These are phyloP conservation scores for Fusarium graminum DNA, from an alignment of 2,329 filamentous ascomycete species.

Conservation along the genomic window DNA sequence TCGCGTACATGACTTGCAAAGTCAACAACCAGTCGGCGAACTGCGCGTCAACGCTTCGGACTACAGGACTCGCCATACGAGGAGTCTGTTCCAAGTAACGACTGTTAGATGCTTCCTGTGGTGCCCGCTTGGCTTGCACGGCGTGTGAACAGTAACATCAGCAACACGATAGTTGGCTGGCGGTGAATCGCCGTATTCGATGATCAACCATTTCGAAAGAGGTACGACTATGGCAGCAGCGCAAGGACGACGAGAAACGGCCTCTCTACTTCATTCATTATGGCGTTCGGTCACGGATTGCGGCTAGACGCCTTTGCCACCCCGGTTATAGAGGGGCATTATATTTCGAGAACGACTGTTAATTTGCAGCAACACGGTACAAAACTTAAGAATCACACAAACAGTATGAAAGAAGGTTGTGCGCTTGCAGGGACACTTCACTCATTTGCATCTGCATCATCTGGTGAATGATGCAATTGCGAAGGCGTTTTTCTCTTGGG, in stretches of 20 bases:
- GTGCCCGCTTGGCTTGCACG: slow-evolving; percentile 12
- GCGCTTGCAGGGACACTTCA: slow-evolving; percentile 40
- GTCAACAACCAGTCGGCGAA: slow-evolving; percentile 27
- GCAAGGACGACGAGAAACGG: slow-evolving; percentile 44
- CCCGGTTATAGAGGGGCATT: slow-evolving; percentile 35
- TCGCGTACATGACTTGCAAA: slow-evolving; percentile 31
- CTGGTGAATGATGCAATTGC: slow-evolving; percentile 25
- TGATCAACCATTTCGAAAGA: slow-evolving; percentile 16
- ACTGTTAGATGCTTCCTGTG: slow-evolving; percentile 14
- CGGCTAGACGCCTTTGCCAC: slow-evolving; percentile 41
- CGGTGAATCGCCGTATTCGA: slow-evolving; percentile 26
- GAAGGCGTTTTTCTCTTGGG: slow-evolving; percentile 33
- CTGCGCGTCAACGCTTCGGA: slow-evolving; percentile 22
- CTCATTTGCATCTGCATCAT: slow-evolving; percentile 32
- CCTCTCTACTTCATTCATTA: slow-evolving; percentile 43
- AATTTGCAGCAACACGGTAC: slow-evolving; percentile 38
- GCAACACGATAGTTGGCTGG: slow-evolving; percentile 16
- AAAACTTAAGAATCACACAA: slow-evolving; percentile 25
- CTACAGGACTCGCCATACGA: slow-evolving; percentile 11
- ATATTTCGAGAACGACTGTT: slow-evolving; percentile 35
- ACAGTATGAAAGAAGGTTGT: slow-evolving; percentile 32
- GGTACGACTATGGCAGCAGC: slow-evolving; percentile 23
- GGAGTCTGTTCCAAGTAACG: slow-evolving; percentile 17
- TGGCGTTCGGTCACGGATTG: slow-evolving; percentile 45
- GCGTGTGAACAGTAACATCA: slow-evolving; percentile 10